phyloP scores from a whole-genome alignment of 129 eudicot species.

The Ambrosia trifida region DNA sequence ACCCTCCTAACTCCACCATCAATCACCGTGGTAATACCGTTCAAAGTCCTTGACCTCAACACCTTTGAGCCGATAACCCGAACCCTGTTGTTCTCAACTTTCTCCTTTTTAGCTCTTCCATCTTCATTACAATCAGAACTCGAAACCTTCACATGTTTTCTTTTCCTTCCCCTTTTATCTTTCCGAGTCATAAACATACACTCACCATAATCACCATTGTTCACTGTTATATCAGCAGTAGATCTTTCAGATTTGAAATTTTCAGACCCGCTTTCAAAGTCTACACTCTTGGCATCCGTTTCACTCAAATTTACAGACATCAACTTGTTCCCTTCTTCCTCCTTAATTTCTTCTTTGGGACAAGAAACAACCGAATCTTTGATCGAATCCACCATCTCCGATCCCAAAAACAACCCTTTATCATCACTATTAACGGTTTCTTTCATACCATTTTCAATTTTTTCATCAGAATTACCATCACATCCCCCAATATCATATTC shows the following conservation, averaged over 20 bases:
- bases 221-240: constrained; percentile 22
- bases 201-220: constrained; percentile 16
- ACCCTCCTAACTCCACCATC: constrained; percentile 13
- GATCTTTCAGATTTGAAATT: constrained; percentile 13
- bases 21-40: constrained; percentile 32
- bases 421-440: constrained; percentile 16
- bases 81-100: constrained; percentile 25
- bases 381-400: constrained; percentile 21
- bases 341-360: constrained; percentile 20
- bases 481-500: constrained; percentile 21
- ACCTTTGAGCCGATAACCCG: constrained; percentile 42
- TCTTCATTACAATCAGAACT: constrained; percentile 23
- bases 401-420: constrained; percentile 30
- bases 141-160: constrained; percentile 37
- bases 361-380: constrained; percentile 26
- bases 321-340: constrained; percentile 19
- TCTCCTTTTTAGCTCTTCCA: constrained; percentile 24
- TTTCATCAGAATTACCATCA: constrained; percentile 13
- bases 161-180: constrained; percentile 44
- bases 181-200: constrained; percentile 7
- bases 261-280: constrained; percentile 22
- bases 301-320: constrained; percentile 15
- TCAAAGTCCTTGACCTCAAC: constrained; percentile 52
- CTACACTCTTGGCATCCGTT: background rate
- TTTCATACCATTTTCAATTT: constrained; percentile 16